Percentiles rank a stretch among this genome's conserved stretches.
Conservation (phyloP, 73 alveolate genomes). For the Symbiodinium pilosum region DNA sequence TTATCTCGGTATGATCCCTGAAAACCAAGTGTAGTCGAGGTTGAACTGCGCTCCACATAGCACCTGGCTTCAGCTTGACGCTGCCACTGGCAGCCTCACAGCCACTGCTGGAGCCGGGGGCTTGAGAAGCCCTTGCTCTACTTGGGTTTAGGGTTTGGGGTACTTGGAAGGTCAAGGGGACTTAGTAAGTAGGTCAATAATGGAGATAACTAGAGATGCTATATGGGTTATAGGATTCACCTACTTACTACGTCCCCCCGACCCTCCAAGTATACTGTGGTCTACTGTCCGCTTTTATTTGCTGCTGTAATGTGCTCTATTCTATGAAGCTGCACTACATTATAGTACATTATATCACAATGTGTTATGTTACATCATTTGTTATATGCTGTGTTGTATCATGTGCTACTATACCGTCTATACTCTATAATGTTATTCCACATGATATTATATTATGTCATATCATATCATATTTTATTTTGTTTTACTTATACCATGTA, state of each 20-base stretch:
- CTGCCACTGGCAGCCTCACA: conserved; percentile 1
- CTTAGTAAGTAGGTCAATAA: background rate
- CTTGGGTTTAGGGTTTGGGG: background rate
- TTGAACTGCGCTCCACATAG: background rate
- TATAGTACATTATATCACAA: no score
- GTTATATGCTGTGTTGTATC: no score
- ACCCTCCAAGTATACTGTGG: no score
- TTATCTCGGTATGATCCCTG: background rate
- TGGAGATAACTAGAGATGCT: background rate
- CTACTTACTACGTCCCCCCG: no score
- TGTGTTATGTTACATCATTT: no score
- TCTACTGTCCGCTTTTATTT: no score
- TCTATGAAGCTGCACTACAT: no score
- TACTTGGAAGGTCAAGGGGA: background rate
- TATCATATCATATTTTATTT: background rate
- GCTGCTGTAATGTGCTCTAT: no score
- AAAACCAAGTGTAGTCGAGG: background rate
- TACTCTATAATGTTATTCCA: no score
- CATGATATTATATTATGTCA: no score
- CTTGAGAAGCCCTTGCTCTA: background rate
- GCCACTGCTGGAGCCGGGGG: background rate
- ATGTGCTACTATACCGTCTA: no score
- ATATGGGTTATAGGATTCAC: no score
- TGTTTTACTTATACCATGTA: background rate
- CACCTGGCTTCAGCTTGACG: background rate